Base-by-base conservation (phyloP, 768 basidiomycete species). In the Boletus rubescentipes region DNA sequence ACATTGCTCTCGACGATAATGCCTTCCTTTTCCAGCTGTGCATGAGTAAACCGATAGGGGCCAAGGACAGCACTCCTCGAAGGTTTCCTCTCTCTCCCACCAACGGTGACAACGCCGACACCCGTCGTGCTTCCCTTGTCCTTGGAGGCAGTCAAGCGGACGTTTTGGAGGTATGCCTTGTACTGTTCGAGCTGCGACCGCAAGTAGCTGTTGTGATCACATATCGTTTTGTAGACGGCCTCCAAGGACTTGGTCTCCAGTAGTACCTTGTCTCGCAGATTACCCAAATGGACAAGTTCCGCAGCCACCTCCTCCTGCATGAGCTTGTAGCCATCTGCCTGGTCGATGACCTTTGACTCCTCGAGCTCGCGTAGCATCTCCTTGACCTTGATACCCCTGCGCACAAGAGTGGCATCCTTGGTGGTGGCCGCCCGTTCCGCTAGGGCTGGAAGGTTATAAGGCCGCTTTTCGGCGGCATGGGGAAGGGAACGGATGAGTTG, bases 1-100 rank as follows among this genome's bases (percentile, higher is more conserved):
- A 99, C 97, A 71, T 98, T 98, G 68, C 95, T 98, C 72, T 98
- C 95, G 45, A 98, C 92, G 66, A 99, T 98, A 65, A 99, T 95
- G 12, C 95, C 95, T 74, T 98, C 97, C 74, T 98, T 98, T 78
- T 99, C 97, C 61, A 99, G 75, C 69, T 98, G 97, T 23, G 92
- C 92, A 68, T 99, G 97, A 3, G 97, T 98, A 66, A 97, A 99
- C 57, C 97, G 83, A 73, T 97, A 98, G 11, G 97, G 97, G 6
- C 97, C 97, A 38, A 96, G 83, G 10, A 92, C 87, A 38, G 89
- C 85, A 18, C 86, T 82, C 75, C 97, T 95, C 34, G 78, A 68
- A 42, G 84, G 85, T 72, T 96, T 98, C 80, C 93, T 93, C 80
- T 98, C 97, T 75, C 98, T 97, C 42, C 96, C 97, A 32, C 93